phyloP scores from a whole-genome alignment of 192 early-diverging fungal genomes.

The Coemansia sp. region DNA sequence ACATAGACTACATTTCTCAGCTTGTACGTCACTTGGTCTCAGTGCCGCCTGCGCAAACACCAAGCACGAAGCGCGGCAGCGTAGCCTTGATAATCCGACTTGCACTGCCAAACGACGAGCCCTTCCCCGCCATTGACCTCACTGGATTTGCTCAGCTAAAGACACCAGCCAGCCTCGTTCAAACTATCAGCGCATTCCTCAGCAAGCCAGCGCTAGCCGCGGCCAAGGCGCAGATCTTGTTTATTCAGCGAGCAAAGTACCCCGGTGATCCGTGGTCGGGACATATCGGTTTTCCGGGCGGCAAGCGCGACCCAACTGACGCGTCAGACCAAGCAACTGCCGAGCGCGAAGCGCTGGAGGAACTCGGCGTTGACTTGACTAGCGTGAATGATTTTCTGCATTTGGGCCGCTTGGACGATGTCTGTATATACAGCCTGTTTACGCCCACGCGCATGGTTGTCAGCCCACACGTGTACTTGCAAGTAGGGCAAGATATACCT shows the following conservation, averaged over 20 bases:
- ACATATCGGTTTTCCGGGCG: conserved; percentile 54
- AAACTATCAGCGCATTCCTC: conserved; percentile 17
- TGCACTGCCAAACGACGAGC: conserved; percentile 3
- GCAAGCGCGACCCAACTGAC: conserved; percentile 34
- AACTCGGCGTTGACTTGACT: conserved; percentile 33
- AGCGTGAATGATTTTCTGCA: conserved; percentile 2
- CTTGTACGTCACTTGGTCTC: conserved; percentile 37
- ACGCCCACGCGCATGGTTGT: conserved; percentile 13
- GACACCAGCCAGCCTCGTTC: conserved; percentile 11
- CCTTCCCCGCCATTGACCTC: conserved; percentile 8
- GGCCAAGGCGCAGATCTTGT: conserved; percentile 31
- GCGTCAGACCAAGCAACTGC: conserved; percentile 18
- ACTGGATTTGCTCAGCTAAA: neutral
- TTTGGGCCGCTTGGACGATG: conserved; percentile 38
- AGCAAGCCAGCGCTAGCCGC: neutral
- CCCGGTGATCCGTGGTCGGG: conserved; percentile 50
- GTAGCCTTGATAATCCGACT: conserved; percentile 43
- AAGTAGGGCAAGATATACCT: conserved; percentile 13
- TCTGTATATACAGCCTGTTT: conserved; percentile 9
- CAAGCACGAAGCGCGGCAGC: conserved; percentile 18
- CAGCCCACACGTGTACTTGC: conserved; percentile 43
- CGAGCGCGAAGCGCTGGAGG: conserved; percentile 45
- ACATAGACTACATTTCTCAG: conserved; percentile 36
- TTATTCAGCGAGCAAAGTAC: conserved; percentile 47
- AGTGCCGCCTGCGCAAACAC: conserved; percentile 10